Conservation (phyloP, 176 grass and related monocot genomes). For the sorghum (Sorghum bicolor) region Sorghum_bicolor_NCBIv3 NC_012874.2:4923501-4924000, state of each 20-base stretch:
- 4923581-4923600: not conserved
- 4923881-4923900: not conserved
- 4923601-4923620: not conserved
- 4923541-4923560: not conserved
- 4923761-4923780: too few relatives aligned
- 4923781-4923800: too few relatives aligned
- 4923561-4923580: not conserved
- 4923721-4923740: too few relatives aligned
- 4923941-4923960: not conserved
- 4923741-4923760: too few relatives aligned
- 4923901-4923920: not conserved
- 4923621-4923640: not conserved
- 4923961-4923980: too few relatives aligned
- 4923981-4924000: too few relatives aligned
- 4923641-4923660: not conserved
- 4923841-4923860: not conserved
- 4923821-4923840: not conserved
- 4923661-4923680: not conserved
- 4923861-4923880: not conserved
- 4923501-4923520: not conserved
- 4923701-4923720: too few relatives aligned
- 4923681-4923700: too few relatives aligned
- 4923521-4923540: not conserved
- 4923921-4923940: not conserved
- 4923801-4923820: too few relatives aligned